Conservation (phyloP, 371 early-diverging fungal species). For the Mortierella sp. region DNA sequence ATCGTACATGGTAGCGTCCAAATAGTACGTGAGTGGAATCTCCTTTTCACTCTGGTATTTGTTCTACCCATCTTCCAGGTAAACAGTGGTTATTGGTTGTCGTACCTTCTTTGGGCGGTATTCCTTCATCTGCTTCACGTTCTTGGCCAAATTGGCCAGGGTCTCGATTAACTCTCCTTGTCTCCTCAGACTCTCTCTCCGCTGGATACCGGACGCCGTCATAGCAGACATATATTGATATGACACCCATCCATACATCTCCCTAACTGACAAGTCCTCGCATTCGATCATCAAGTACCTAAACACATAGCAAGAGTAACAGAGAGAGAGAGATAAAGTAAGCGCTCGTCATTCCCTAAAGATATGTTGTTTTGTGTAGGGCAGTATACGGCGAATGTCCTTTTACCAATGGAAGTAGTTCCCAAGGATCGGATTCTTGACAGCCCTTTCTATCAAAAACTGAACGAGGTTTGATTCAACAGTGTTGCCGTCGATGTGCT, state of each 20-base stretch:
- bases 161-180: conserved; percentile 87
- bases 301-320: background rate
- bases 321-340: background rate
- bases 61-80: no score
- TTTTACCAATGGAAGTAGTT: conserved; percentile 91
- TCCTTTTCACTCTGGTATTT: background rate
- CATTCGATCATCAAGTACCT: conserved; percentile 95
- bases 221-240: conserved; percentile 82
- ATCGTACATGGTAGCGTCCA: background rate
- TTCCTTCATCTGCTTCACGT: conserved; percentile 81
- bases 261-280: conserved; percentile 69
- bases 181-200: conserved; percentile 78
- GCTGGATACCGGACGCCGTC: conserved; percentile 70
- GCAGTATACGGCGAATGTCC: no score
- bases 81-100: no score
- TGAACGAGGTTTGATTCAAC: conserved; percentile 83
- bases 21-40: background rate
- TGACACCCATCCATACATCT: conserved; percentile 88
- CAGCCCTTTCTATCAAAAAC: conserved; percentile 87
- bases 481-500: conserved; percentile 60
- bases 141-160: conserved; percentile 77
- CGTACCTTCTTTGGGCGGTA: conserved; percentile 81
- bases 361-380: background rate
- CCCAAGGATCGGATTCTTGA: conserved; percentile 83
- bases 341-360: background rate